Base-by-base conservation (phyloP, 345 rosid species). In the Lagerstroemia speciosa region DNA sequence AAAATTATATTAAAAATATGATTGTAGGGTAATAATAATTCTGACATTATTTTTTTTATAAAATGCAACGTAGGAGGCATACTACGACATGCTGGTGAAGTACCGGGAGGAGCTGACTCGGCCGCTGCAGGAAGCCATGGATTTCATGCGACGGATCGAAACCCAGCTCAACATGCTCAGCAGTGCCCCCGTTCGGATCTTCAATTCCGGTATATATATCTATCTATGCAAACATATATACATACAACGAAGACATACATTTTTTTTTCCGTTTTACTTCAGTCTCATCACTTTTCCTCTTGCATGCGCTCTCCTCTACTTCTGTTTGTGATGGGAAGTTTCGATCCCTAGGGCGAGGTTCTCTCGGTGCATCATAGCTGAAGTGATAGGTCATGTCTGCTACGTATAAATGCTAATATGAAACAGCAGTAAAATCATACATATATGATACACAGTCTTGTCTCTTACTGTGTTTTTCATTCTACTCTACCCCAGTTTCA, bases 91-190 rank as follows among this genome's bases (percentile, higher is more conserved):
- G 99, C 75, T 94, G 69, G 87, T 94, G 77, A 94, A 91, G 75
- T 94, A 94, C 76, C 83, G 92, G 8, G 99, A 91, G 70, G 99
- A 94, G 80, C 82, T 94, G 65, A 83, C 92, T 43, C 80, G 92
- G 78, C 99, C 99, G 17, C 81, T 94, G 71, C 93, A 91, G 78
- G 99, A 94, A 82, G 97, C 98, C 72, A 89, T 88, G 93, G 99
- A 89, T 74, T 94, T 89, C 90, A 91, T 94, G 87, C 92, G 95
- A 62, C 81, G 93, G 78, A 88, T 94, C 80, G 98, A 94, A 84
- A 80, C 92, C 63, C 98, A 94, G 78, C 83, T 94, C 38, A 91
- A 78, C 77, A 78, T 87, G 89, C 77, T 89, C 69, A 81, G 86
- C 82, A 84, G 77, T 73, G 86, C 82, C 58, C 87, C 99, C 72